Base-by-base conservation (phyloP, 441 rosid genomes). In the Gossypium schwendimanii region DNA sequence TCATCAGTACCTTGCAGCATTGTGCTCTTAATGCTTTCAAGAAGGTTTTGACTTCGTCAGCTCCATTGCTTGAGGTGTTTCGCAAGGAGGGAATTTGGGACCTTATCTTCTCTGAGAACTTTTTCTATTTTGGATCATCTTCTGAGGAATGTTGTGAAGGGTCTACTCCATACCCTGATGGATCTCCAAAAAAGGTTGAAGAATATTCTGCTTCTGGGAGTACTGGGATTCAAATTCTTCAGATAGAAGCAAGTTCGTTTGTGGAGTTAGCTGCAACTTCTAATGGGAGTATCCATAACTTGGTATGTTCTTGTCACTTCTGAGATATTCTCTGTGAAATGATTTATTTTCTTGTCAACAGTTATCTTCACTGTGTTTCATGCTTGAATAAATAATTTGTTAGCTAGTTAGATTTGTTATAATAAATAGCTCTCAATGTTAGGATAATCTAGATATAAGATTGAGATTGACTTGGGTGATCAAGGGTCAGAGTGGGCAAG, bases 61-160 rank as follows among this genome's bases (percentile, higher is more conserved):
- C 91, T 64, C 61, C 24, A 58, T 79, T 79, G 26, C 83, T 91
- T 63, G 91, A 87, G 78, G 75, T 84, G 68, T 81, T 87, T 18
- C 82, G 97, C 77, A 85, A 83, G 65, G 94, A 89, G 78, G 87
- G 97, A 24, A 64, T 91, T 55, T 91, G 97, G 96, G 93, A 87
- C 74, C 91, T 91, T 78, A 75, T 91, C 62, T 91, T 91, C 83
- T 91, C 97, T 24, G 97, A 91, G 77, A 84, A 86, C 55, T 84
- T 89, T 78, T 91, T 91, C 86, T 86, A 88, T 82, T 87, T 82
- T 75, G 84, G 79, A 63, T 73, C 78, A 5, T 52, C 80, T 69
- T 80, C 81, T 53, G 88, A 80, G 73, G 86, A 81, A 75, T 70
- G 76, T 69, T 69, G 76, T 76, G 82, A 69, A 76, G 92, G 79